These are phyloP conservation scores for Magnusiomyces fungicola DNA, from an alignment of 1,139 yeast species.

Conservation along the genomic window DNA sequence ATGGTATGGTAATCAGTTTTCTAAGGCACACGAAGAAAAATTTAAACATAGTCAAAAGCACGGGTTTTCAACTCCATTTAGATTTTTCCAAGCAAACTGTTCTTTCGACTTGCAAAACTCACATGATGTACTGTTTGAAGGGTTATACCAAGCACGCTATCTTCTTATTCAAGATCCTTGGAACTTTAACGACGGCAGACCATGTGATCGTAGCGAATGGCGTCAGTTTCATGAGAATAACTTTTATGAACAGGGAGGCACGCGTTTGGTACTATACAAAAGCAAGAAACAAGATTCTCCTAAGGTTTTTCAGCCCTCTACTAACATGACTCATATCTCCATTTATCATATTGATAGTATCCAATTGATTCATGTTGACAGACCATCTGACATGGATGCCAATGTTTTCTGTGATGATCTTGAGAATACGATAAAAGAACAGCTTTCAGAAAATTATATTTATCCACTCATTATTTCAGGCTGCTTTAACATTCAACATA, in stretches of 20 bases:
- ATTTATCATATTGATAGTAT: background rate
- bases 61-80: background rate
- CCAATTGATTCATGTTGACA: constrained; percentile 1
- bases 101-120: background rate
- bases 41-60: background rate
- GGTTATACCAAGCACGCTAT: background rate
- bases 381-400: constrained; percentile 1
- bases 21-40: background rate
- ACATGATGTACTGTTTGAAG: background rate
- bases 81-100: constrained; percentile 4
- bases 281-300: background rate
- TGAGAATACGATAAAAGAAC: background rate
- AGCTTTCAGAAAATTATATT: background rate
- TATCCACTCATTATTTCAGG: background rate
- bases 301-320: background rate
- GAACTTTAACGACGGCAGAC: constrained; percentile 1
- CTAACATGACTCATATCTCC: background rate
- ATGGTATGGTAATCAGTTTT: background rate
- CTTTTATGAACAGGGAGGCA: constrained; percentile 2
- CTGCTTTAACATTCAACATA: constrained; percentile 1
- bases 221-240: background rate
- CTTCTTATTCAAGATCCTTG: background rate
- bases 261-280: background rate
- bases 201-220: constrained; percentile 1
- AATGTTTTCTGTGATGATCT: background rate